These are phyloP conservation scores for Alternaria solani DNA, from an alignment of 2,329 filamentous ascomycete genomes.

Conservation along the genomic window DNA sequence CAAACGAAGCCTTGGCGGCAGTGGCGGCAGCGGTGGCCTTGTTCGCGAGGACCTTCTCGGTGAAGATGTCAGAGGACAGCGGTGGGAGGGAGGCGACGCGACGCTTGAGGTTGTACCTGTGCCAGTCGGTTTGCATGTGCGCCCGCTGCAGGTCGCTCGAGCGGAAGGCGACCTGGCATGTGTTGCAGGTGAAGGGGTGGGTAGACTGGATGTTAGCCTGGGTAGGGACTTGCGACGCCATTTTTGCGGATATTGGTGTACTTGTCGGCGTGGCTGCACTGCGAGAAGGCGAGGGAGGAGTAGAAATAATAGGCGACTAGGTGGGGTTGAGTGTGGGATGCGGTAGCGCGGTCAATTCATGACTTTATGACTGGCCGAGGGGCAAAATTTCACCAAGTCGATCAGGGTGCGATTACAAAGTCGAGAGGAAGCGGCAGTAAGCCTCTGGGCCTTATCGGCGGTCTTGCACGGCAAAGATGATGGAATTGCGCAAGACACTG, in stretches of 20 bases:
- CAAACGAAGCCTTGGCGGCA: slow-evolving; percentile 86
- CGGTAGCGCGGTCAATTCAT: slow-evolving; percentile 18
- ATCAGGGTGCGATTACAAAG: slow-evolving; percentile 15
- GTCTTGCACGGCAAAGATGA: slow-evolving; percentile 14
- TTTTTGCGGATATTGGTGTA: slow-evolving; percentile 25
- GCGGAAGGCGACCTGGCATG: slow-evolving; percentile 95
- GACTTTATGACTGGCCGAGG: slow-evolving; percentile 34
- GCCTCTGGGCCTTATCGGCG: slow-evolving; percentile 6
- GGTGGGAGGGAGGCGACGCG: slow-evolving; percentile 89
- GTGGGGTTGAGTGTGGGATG: slow-evolving; percentile 38
- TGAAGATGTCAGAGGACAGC: slow-evolving; percentile 90
- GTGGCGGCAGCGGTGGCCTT: slow-evolving; percentile 85
- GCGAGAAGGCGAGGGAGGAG: slow-evolving; percentile 2
- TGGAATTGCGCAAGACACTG: slow-evolving; percentile 10
- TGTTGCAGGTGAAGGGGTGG: slow-evolving; percentile 97
- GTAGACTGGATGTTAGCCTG: slow-evolving; percentile 48
- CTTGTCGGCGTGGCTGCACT: slow-evolving; percentile 7
- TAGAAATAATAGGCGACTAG: slow-evolving; percentile 32
- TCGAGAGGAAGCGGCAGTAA: background rate
- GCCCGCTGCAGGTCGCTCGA: slow-evolving; percentile 90
- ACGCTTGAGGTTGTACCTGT: slow-evolving; percentile 96
- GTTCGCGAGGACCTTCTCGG: slow-evolving; percentile 92
- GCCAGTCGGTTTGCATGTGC: slow-evolving; percentile 99
- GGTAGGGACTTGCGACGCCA: slow-evolving; percentile 47
- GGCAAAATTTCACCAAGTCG: slow-evolving; percentile 25